Base-by-base conservation (phyloP, 352 stramenopile species). In the Globisporangium echinulatum region DNA sequence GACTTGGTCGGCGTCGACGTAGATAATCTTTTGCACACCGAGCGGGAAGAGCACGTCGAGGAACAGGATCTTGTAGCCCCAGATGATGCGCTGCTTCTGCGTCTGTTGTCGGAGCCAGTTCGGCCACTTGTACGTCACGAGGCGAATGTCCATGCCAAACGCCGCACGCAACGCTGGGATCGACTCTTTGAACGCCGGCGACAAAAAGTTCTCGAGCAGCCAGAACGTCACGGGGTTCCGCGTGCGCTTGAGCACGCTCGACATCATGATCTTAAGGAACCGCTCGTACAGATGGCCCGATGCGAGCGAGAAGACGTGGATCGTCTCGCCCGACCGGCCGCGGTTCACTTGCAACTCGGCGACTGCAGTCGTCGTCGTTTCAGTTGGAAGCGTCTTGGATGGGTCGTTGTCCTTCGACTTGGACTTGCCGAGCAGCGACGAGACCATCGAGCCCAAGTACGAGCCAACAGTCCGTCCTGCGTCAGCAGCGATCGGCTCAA, bases 31-130 rank as follows among this genome's bases (percentile, higher is more conserved):
- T 68, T 99, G 95, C 17, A 99, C 92, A 61, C 95, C 84, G 7
- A 99, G 82, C 13, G 98, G 98, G 70, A 99, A 99, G 2, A 99
- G 74, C 43, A 99, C 97, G 72, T 99, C 98, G 25, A 99, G 71
- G 71, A 99, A 99, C 0, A 99, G 79, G 71, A 99, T 99, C 80
- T 99, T 99, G 85, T 99, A 99, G 14, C 97, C 98, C 98, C 98
- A 99, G 67, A 99, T 99, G 66, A 99, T 99, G 38, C 98, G 85
- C 83, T 99, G 98, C 77, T 99, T 99, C 74, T 99, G 96, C 14
- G 88, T 99, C 73, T 99, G 97, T 57, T 89, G 85, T 44, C 92
- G 88, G 61, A 99, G 71, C 97, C 97, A 99, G 69, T 99, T 96
- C 4, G 97, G 97, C 97, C 97, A 99, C 72, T 99, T 99, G 86